phyloP scores from a whole-genome alignment of 2,329 filamentous ascomycete genomes.

The Alternaria longipes region DNA sequence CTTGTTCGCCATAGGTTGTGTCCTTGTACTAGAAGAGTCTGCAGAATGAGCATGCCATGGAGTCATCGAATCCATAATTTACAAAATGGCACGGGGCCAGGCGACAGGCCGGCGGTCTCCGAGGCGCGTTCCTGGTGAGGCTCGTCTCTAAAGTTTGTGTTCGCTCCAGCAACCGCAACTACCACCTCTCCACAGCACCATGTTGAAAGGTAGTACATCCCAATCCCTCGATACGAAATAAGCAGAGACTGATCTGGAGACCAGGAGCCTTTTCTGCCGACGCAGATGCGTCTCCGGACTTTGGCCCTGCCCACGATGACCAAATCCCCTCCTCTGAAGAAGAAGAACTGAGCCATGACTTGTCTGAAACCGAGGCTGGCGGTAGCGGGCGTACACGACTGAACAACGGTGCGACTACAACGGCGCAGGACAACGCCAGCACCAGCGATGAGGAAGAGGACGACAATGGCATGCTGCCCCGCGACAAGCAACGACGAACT shows the following conservation, averaged over 20 bases:
- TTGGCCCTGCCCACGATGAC: constrained; percentile 45
- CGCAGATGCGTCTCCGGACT: constrained; percentile 49
- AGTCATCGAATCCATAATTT: constrained; percentile 14
- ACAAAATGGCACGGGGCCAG: constrained; percentile 24
- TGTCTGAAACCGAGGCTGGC: constrained; percentile 38
- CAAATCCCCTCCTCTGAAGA: constrained; percentile 50
- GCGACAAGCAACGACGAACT: constrained; percentile 71
- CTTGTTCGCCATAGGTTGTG: constrained; percentile 8
- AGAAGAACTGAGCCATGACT: constrained; percentile 44
- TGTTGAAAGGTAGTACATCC: constrained; percentile 38
- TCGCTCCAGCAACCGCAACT: constrained; percentile 24
- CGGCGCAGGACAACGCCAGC: constrained; percentile 30
- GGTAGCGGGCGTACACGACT: constrained; percentile 21
- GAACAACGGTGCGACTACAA: constrained; percentile 32
- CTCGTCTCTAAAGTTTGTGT: constrained; percentile 17
- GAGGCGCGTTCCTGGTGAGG: constrained; percentile 17
- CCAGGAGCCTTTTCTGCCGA: constrained; percentile 43
- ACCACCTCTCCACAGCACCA: constrained; percentile 30
- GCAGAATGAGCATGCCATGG: not conserved
- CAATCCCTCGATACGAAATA: not conserved
- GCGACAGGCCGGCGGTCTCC: constrained; percentile 25
- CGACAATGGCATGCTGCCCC: constrained; percentile 52
- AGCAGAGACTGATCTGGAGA: constrained; percentile 15
- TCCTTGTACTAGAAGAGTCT: not conserved
- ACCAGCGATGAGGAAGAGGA: constrained; percentile 40